Evolutionary conservation across 805 yeast genomes (phyloP).

Genomic region (Kazachstania taianensis): DNA sequence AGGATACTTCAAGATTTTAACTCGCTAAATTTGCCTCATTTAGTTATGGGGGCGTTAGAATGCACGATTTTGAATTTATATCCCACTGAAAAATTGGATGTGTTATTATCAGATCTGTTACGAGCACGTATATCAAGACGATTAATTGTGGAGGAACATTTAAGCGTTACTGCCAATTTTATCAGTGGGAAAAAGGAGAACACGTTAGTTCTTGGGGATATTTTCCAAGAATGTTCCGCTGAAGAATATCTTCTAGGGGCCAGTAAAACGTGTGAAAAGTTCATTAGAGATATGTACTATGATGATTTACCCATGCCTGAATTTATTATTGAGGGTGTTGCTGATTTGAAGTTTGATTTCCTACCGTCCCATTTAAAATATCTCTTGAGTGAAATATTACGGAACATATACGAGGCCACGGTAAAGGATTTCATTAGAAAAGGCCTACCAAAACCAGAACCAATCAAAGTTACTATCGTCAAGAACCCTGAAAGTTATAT

Average conservation of each 20-base stretch:
- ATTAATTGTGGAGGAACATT: constrained; percentile 84
- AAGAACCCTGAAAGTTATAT: constrained; percentile 56
- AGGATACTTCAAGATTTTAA: constrained; percentile 65
- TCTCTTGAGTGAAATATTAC: constrained; percentile 73
- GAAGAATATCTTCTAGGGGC: constrained; percentile 52
- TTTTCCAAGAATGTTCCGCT: constrained; percentile 71
- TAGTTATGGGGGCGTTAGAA: constrained; percentile 89
- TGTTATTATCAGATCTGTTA: constrained; percentile 63
- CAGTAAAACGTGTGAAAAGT: constrained; percentile 39
- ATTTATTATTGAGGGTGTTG: constrained; percentile 63
- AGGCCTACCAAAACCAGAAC: constrained; percentile 42
- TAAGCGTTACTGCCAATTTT: constrained; percentile 63
- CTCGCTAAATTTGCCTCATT: constrained; percentile 70
- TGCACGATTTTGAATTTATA: constrained; percentile 49
- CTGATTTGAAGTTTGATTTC: constrained; percentile 63
- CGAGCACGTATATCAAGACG: constrained; percentile 84
- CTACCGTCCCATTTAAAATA: constrained; percentile 80
- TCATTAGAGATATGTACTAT: constrained; percentile 42
- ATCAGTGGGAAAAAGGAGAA: constrained; percentile 31
- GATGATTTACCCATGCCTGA: constrained; percentile 58
- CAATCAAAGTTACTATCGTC: constrained; percentile 68
- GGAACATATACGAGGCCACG: constrained; percentile 81
- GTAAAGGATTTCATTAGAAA: constrained; percentile 36
- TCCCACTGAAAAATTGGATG: constrained; percentile 57
- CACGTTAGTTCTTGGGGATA: constrained; percentile 62